Base-by-base conservation (phyloP, 1,139 yeast genomes). In the Hansenula sp. region DNA sequence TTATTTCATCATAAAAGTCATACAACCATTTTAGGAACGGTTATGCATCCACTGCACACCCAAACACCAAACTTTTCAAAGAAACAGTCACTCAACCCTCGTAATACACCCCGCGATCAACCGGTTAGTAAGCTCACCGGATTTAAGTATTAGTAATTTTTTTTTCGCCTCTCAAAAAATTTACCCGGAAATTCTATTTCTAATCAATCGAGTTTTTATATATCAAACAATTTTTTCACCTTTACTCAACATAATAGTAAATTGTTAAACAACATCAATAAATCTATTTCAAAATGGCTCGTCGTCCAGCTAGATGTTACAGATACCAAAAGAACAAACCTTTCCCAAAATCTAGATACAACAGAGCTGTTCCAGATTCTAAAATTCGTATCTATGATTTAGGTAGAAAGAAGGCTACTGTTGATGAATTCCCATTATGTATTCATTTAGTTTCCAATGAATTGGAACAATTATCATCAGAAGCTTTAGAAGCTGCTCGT, bases 301-400 rank as follows among this genome's bases (percentile, higher is more conserved):
- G 98, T 80, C 92, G 98, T 87, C 98, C 98, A 77, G 98, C 98
- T 83, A 88, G 97, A 84, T 92, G 98, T 83, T 92, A 92, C 96
- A 89, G 98, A 82, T 92, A 90, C 95, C 94, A 96, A 84, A 92
- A 94, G 88, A 94, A 94, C 96, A 92, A 92, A 83, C 98, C 99
- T 67, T 92, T 81, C 88, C 99, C 99, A 79, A 92, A 92, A 84
- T 90, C 97, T 67, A 88, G 98, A 78, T 92, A 89, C 89, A 92
- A 92, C 89, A 90, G 99, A 84, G 97, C 97, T 79, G 99, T 92
- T 70, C 99, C 99, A 76, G 98, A 92, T 76, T 82, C 98, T 64
- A 92, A 92, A 87, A 89, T 92, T 73, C 87, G 97, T 79, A 89
- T 94, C 75, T 92, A 85, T 74, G 98, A 92, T 76, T 83, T 92